Conservation (phyloP, 306 rosid species). For the Elaeagnus macrophylla region DNA sequence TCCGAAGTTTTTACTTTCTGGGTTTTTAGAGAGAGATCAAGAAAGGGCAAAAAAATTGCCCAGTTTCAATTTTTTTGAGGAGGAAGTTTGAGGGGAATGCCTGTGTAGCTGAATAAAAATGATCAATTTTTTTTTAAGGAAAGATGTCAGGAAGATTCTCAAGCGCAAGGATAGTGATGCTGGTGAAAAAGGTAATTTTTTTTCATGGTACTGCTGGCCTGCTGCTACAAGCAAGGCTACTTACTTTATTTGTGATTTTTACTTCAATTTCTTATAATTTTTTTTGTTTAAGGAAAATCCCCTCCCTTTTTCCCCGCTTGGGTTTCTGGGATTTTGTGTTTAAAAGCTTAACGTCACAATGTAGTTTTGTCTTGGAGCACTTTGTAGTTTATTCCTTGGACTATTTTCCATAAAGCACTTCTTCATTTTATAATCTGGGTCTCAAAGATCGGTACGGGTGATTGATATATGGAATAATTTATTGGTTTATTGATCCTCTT, state of each 20-base stretch:
- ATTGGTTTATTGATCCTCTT: neutral
- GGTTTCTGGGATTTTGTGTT: constrained; percentile 1
- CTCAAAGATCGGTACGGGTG: constrained; percentile 12
- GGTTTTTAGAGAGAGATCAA: too few species aligned
- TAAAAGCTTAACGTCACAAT: neutral
- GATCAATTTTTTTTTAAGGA: constrained; percentile 55
- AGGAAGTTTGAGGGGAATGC: constrained; percentile 3
- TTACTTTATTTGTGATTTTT: neutral
- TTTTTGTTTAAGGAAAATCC: neutral
- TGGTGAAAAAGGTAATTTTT: constrained; percentile 63
- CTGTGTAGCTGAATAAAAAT: constrained; percentile 26
- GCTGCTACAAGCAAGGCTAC: neutral
- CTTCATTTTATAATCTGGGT: constrained; percentile 8
- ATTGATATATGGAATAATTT: neutral
- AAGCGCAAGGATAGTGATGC: constrained; percentile 97
- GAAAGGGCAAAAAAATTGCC: too few species aligned
- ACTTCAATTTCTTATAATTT: neutral
- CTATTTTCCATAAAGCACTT: constrained; percentile 3
- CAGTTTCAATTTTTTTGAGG: neutral
- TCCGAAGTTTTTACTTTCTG: too few species aligned
- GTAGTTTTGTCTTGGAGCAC: neutral
- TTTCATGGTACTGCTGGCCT: neutral
- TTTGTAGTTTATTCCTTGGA: neutral
- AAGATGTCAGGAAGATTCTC: constrained; percentile 78
- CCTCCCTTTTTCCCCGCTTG: neutral